These are phyloP conservation scores for Citrus reticulata DNA, from an alignment of 345 rosid species.

Conservation along the genomic window DNA sequence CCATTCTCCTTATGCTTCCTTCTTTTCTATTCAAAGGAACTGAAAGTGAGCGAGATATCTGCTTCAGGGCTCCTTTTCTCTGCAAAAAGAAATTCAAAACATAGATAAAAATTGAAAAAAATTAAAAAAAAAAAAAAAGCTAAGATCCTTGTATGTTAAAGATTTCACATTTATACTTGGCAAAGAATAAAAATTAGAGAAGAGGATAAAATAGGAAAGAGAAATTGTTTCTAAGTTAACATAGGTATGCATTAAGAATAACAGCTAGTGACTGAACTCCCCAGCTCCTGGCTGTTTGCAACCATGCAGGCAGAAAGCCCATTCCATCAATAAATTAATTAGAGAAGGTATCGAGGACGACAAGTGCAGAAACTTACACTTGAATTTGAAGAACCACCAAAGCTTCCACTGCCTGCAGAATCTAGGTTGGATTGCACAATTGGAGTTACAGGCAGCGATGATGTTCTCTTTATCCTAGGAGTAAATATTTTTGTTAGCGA, in stretches of 20 bases:
- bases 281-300: neutral
- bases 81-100: slow-evolving; percentile 32
- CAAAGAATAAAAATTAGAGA: neutral
- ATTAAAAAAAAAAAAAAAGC: neutral
- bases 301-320: neutral
- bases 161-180: neutral
- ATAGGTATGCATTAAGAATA: neutral
- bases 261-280: neutral
- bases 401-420: slow-evolving; percentile 40
- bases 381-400: slow-evolving; percentile 37
- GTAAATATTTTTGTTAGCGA: slow-evolving; percentile 81
- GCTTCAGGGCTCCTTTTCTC: slow-evolving; percentile 45
- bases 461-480: slow-evolving; percentile 75
- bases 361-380: slow-evolving; percentile 43
- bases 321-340: neutral
- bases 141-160: neutral
- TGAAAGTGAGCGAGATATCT: slow-evolving; percentile 77
- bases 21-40: slow-evolving; percentile 75
- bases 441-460: slow-evolving; percentile 74
- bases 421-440: slow-evolving; percentile 40
- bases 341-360: neutral
- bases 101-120: neutral
- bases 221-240: neutral
- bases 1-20: slow-evolving; percentile 60
- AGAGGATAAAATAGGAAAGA: neutral